Evolutionary conservation across 2,329 filamentous ascomycete genomes (phyloP).

Genomic region (Fusarium graminum): DNA sequence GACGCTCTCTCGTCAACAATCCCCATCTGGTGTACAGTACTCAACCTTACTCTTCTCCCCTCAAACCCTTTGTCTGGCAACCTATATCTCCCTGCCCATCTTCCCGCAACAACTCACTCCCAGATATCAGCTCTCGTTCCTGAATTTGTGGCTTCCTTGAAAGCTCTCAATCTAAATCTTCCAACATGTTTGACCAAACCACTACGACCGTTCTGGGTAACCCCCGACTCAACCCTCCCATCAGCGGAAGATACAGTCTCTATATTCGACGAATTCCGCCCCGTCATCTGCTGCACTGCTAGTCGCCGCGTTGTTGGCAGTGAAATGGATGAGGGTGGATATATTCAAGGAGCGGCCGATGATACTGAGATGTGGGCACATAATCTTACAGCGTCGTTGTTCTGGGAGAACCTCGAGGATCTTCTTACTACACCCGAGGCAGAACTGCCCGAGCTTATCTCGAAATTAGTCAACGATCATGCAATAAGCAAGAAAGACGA

Average conservation of each 20-base stretch:
- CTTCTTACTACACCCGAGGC: slow-evolving; percentile 76
- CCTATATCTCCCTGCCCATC: slow-evolving; percentile 78
- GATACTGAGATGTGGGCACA: slow-evolving; percentile 94
- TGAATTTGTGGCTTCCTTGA: slow-evolving; percentile 65
- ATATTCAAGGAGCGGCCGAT: slow-evolving; percentile 95
- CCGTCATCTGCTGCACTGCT: slow-evolving; percentile 87
- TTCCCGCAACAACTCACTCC: slow-evolving; percentile 78
- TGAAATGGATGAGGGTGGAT: slow-evolving; percentile 73
- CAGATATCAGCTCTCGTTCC: slow-evolving; percentile 77
- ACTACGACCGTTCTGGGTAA: slow-evolving; percentile 83
- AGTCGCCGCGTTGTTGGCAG: slow-evolving; percentile 78
- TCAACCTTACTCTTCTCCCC: slow-evolving; percentile 85
- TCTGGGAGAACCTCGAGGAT: slow-evolving; percentile 77
- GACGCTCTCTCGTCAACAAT: slow-evolving; percentile 95
- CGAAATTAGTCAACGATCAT: slow-evolving; percentile 56
- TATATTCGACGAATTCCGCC: slow-evolving; percentile 71
- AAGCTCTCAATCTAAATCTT: slow-evolving; percentile 70
- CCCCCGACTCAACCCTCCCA: slow-evolving; percentile 70
- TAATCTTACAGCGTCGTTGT: slow-evolving; percentile 81
- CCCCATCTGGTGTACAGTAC: slow-evolving; percentile 90
- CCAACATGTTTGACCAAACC: slow-evolving; percentile 74
- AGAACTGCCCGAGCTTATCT: slow-evolving; percentile 68
- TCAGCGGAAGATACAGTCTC: slow-evolving; percentile 45
- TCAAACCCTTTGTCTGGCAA: slow-evolving; percentile 59
- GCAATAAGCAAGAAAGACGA: slow-evolving; percentile 24